These are phyloP conservation scores for Talaromyces sp. DNA, from an alignment of 2,329 filamentous ascomycete genomes.

Conservation along the genomic window DNA sequence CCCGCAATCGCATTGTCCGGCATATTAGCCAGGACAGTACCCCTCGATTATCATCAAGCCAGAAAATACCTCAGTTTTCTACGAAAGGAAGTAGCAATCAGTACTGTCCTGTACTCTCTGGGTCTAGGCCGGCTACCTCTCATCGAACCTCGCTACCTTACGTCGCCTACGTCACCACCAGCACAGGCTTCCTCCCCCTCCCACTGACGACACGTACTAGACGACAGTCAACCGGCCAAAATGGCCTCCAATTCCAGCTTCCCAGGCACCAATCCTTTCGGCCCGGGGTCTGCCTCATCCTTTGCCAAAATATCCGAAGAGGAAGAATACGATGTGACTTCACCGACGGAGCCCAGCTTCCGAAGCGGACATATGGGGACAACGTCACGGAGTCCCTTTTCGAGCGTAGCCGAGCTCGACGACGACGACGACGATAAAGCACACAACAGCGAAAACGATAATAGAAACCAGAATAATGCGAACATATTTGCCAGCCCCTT, in stretches of 20 bases:
- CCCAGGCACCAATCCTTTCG: conserved; percentile 77
- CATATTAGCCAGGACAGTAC: neutral
- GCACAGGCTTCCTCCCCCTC: neutral
- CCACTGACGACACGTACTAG: neutral
- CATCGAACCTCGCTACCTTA: neutral
- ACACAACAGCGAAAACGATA: conserved; percentile 19
- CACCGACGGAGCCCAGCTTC: conserved; percentile 65
- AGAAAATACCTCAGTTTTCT: neutral
- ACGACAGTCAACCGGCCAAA: conserved; percentile 19
- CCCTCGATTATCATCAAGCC: neutral
- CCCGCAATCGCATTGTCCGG: conserved; percentile 6
- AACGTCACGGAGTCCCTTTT: conserved; percentile 43
- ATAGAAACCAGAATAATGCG: conserved; percentile 22
- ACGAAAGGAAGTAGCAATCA: neutral
- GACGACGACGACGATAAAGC: conserved; percentile 14
- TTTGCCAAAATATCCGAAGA: conserved; percentile 71
- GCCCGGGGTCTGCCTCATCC: conserved; percentile 57
- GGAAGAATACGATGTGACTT: conserved; percentile 75
- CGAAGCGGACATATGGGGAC: conserved; percentile 38
- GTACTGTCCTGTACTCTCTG: neutral
- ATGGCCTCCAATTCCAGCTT: conserved; percentile 71
- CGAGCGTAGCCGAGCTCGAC: conserved; percentile 29
- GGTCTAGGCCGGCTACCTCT: neutral
- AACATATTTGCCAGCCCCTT: conserved; percentile 35
- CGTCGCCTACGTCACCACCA: conserved; percentile 1